phyloP scores from a whole-genome alignment of 495 filamentous ascomycete species.

The Clavariopsis aquatica region DNA sequence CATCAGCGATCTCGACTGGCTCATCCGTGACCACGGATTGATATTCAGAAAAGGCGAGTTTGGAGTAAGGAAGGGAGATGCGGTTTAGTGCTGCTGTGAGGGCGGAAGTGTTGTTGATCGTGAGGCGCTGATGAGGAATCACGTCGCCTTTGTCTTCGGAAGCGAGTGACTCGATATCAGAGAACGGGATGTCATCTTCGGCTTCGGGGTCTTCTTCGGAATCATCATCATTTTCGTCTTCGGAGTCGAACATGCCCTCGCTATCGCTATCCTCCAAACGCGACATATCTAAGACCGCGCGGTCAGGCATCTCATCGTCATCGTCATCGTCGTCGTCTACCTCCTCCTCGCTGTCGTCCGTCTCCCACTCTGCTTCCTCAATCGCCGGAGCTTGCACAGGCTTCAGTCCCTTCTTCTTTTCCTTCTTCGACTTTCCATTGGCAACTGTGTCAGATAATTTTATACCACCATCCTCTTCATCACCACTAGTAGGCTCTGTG shows the following conservation, averaged over 20 bases:
- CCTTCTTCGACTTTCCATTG: slow-evolving; percentile 33
- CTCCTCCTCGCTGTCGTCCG: slow-evolving; percentile 43
- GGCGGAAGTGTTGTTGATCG: slow-evolving; percentile 93
- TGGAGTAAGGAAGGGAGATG: slow-evolving; percentile 64
- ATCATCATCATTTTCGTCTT: slow-evolving; percentile 36
- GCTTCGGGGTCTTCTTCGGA: slow-evolving; percentile 48
- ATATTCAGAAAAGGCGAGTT: slow-evolving; percentile 65
- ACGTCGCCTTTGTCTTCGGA: slow-evolving; percentile 83
- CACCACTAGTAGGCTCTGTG: slow-evolving; percentile 36
- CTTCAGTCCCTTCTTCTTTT: slow-evolving; percentile 6
- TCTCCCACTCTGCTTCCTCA: slow-evolving; percentile 35
- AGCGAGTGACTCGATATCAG: slow-evolving; percentile 74
- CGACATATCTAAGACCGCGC: slow-evolving; percentile 36
- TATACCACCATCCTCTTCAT: slow-evolving; percentile 26
- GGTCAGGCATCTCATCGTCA: slow-evolving; percentile 29
- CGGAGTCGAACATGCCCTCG: slow-evolving; percentile 33
- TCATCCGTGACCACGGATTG: slow-evolving; percentile 60
- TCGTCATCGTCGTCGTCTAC: slow-evolving; percentile 37
- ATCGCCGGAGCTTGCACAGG: neutral
- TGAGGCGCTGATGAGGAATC: slow-evolving; percentile 85
- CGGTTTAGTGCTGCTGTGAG: slow-evolving; percentile 56
- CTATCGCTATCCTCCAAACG: slow-evolving; percentile 39
- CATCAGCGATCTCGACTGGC: slow-evolving; percentile 61
- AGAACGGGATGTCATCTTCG: slow-evolving; percentile 77
- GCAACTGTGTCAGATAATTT: neutral